A percentile compares a stretch with the other conserved stretches of the same genome.
Conservation (phyloP, 768 basidiomycete genomes). For the Mycena latifolia region DNA sequence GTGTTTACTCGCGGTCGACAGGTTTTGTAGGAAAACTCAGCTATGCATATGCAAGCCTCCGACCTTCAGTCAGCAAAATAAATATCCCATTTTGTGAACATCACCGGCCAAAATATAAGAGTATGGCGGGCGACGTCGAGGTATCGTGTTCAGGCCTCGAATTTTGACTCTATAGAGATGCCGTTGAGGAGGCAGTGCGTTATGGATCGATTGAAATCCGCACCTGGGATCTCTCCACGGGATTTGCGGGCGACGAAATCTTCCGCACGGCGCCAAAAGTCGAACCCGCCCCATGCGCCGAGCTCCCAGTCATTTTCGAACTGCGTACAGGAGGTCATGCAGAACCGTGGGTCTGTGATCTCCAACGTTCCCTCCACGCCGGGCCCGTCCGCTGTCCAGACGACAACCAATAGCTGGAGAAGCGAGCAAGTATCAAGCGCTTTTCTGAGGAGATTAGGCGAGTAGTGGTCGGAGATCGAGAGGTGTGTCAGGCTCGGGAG, state of each 20-base stretch:
- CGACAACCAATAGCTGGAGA: constrained; percentile 22
- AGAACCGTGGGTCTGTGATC: constrained; percentile 26
- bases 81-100: too few relatives aligned
- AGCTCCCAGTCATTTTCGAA: constrained; percentile 23
- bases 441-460: not conserved
- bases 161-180: not conserved
- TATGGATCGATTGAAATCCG: too few relatives aligned
- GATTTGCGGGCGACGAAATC: not conserved
- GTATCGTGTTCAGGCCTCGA: not conserved
- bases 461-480: constrained; percentile 10
- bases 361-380: not conserved
- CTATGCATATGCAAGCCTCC: too few relatives aligned
- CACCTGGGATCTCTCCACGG: constrained; percentile 3
- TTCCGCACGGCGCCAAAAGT: constrained; percentile 26
- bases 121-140: too few relatives aligned
- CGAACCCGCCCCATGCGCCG: constrained; percentile 18
- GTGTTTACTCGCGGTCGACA: too few relatives aligned
- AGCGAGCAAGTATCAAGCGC: constrained; percentile 2
- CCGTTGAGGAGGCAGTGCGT: not conserved
- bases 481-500: constrained; percentile 26
- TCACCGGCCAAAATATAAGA: too few relatives aligned
- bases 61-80: too few relatives aligned
- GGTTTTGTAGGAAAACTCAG: too few relatives aligned
- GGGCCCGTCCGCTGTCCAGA: constrained; percentile 12
- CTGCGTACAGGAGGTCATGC: not conserved